Conservation (phyloP, 208 protist genomes). For the Acanthamoeba healyi region DNA sequence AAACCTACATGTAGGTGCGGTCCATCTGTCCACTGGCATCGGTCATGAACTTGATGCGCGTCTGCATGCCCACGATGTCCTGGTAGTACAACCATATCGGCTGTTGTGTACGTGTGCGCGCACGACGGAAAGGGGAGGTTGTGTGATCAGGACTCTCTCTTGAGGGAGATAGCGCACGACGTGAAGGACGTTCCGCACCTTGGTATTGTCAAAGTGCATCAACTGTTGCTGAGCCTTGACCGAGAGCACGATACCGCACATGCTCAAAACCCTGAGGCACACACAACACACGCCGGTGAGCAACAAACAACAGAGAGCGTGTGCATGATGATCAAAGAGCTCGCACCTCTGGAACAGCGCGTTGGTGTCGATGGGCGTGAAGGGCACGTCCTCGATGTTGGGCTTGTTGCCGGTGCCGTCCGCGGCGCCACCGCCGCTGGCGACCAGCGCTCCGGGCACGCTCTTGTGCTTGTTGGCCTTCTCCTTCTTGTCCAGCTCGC, state of each 20-base stretch:
- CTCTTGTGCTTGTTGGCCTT: constrained; percentile 12
- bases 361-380: constrained; percentile 3
- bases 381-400: constrained; percentile 3
- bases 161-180: neutral
- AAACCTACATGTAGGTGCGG: neutral
- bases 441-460: neutral
- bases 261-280: neutral
- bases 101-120: neutral
- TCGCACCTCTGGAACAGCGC: constrained; percentile 30
- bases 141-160: neutral
- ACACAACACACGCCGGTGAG: neutral
- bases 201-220: constrained; percentile 52
- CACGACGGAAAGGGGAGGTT: too few relatives aligned
- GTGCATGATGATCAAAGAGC: neutral
- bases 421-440: neutral
- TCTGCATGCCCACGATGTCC: constrained; percentile 74
- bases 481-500: constrained; percentile 35
- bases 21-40: constrained; percentile 43
- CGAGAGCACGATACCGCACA: constrained; percentile 64
- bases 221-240: constrained; percentile 72
- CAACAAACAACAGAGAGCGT: neutral
- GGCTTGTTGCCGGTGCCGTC: neutral
- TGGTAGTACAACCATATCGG: constrained; percentile 67
- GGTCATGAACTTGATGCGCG: constrained; percentile 73
- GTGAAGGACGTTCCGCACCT: neutral